Base-by-base conservation (phyloP, 129 eudicot species). In the Lactuca sativa region DNA sequence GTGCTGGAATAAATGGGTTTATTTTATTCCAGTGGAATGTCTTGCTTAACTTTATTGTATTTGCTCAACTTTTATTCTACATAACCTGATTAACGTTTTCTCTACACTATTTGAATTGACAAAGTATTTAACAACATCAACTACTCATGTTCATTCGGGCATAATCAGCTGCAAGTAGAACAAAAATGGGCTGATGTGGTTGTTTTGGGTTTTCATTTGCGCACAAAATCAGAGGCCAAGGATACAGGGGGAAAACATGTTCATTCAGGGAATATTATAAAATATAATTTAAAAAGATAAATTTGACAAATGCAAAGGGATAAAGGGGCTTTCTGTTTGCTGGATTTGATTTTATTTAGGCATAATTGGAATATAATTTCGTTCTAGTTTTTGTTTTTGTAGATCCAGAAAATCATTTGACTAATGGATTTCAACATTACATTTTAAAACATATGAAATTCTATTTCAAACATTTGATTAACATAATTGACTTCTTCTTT, bases 131-230 rank as follows among this genome's bases (percentile, higher is more conserved):
- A 33, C 9, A 77, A 47, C 67, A 51, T 48, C 41, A 11, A 56
- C 53, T 58, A 9, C 37, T 6, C 30, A 82, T 80, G 86, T 78
- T 72, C 62, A 53, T 74, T 31, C 79, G 74, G 82, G 66, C 73
- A 57, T 59, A 81, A 72, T 70, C 70, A 18, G 31, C 81, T 70
- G 86, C 78, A 62, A 60, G 80, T 73, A 72, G 71, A 38, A 70
- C 74, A 48, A 83, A 85, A 66, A 93, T 93, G 92, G 97, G 92
- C 5, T 95, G 97, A 64, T 90, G 95, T 70, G 90, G 97, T 76
- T 95, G 99, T 80, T 95, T 95, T 71, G 99, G 97, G 18, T 87
- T 90, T 71, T 83, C 92, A 8, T 90, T 80, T 67, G 67, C 72
- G 80, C 77, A 76, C 6, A 87, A 81, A 79, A 40, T 54, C 15